Base-by-base conservation (phyloP, 1,139 yeast genomes). In the Yamadazyma taylorii region DNA sequence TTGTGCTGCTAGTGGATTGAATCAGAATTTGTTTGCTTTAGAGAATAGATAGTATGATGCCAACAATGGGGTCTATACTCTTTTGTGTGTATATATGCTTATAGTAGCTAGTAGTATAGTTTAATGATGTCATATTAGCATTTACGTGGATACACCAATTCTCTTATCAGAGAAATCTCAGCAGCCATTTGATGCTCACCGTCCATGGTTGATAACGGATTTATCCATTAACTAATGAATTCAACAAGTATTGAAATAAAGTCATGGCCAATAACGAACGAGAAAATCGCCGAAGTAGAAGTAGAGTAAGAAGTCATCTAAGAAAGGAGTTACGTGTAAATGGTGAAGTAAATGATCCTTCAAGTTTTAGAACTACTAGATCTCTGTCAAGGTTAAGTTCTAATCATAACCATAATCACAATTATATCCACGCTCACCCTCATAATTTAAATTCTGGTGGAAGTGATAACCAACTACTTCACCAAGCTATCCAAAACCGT, bases 1-100 rank as follows among this genome's bases (percentile, higher is more conserved):
- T 27, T 71, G 77, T 47, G 81, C 81, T 2, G 58, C 66, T 34
- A 70, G 63, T 33, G 64, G 73, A 17, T 45, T 73, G 21, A 52
- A 55, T n/a, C 62, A 62, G 39, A 49, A 50, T 1, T 41, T 52
- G 14, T 52, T 55, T 17, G 37, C 43, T 25, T 53, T 60, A 42
- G 58, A 29, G 5, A 17, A 14, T 17, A 29, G 15, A 11, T 27
- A 15, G 13, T 25, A n/a, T 14, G 13, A 19, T 19, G 21, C 8
- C 21, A 6, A 19, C 21, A 19, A n/a, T n/a, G n/a, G n/a, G n/a
- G n/a, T n/a, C n/a, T n/a, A n/a, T n/a, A n/a, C n/a, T n/a, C n/a
- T n/a, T n/a, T n/a, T n/a, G n/a, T n/a, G n/a, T n/a, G n/a, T n/a
- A n/a, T n/a, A n/a, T n/a, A n/a, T n/a, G n/a, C n/a, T n/a, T n/a